phyloP scores from a whole-genome alignment of 768 basidiomycete genomes.

The Auricularia sp. region DNA sequence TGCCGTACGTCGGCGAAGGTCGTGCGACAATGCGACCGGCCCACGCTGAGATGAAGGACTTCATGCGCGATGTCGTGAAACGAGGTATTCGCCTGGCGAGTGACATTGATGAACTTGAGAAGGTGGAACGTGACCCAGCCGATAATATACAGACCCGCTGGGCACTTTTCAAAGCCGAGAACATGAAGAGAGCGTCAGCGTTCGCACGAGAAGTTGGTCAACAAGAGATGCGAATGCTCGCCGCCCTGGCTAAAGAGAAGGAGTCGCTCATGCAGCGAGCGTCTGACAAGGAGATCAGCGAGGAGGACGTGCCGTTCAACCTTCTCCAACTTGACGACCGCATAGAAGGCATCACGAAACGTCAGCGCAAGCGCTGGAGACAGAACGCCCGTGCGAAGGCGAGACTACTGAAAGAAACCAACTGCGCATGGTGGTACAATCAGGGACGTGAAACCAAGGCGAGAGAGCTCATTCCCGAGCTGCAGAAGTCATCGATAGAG shows the following conservation, averaged over 20 bases:
- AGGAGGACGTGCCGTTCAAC: not conserved
- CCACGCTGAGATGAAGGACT: not conserved
- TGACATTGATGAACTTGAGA: not conserved
- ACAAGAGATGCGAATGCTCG: not conserved
- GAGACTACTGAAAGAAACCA: not conserved
- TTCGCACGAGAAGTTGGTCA: not conserved
- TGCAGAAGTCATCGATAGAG: not conserved
- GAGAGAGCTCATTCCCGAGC: not conserved
- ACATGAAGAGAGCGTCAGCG: not conserved
- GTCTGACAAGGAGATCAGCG: not conserved
- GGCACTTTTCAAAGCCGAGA: not conserved
- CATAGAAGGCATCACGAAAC: not conserved
- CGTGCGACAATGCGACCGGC: not conserved
- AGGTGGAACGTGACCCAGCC: not conserved
- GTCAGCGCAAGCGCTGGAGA: not conserved
- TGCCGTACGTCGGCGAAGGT: not conserved
- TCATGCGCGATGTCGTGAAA: not conserved
- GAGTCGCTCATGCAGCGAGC: not conserved
- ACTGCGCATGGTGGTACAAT: not conserved
- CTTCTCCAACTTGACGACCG: not conserved
- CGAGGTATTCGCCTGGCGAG: not conserved
- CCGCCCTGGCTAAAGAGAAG: not conserved
- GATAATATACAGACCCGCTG: not conserved
- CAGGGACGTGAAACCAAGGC: not conserved
- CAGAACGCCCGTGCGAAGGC: not conserved